Conservation (phyloP, 768 basidiomycete genomes). For the Leccinum rimulosum region DNA sequence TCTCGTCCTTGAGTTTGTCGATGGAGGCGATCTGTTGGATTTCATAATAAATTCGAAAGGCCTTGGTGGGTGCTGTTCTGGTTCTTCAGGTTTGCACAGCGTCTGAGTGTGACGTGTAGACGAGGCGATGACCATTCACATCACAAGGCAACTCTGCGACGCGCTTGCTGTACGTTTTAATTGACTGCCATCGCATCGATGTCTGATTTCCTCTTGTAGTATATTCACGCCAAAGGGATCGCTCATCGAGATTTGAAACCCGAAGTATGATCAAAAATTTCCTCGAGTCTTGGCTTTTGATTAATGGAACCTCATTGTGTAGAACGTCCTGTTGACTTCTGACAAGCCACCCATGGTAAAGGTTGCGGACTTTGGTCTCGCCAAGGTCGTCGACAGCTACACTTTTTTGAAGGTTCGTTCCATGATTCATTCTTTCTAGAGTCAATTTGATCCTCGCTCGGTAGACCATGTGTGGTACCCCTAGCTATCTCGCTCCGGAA, state of each 20-base stretch:
- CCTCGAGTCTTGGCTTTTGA: constrained; percentile 2
- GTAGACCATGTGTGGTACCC: constrained; percentile 95
- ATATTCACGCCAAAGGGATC: constrained; percentile 72
- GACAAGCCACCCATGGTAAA: constrained; percentile 72
- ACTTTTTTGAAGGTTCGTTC: constrained; percentile 69
- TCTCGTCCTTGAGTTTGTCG: constrained; percentile 80
- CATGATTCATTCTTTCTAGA: not conserved
- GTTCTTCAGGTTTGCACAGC: not conserved
- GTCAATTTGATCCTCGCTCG: constrained; percentile 2
- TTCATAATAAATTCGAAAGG: constrained; percentile 64
- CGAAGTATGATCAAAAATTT: constrained; percentile 44
- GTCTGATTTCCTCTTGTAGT: constrained; percentile 33
- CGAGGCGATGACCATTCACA: constrained; percentile 58
- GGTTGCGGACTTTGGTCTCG: constrained; percentile 94
- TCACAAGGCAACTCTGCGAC: constrained; percentile 82
- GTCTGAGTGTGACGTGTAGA: constrained; percentile 28
- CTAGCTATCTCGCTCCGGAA: constrained; percentile 90
- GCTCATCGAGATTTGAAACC: constrained; percentile 95
- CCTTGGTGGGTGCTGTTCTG: constrained; percentile 46
- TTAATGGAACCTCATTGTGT: constrained; percentile 1
- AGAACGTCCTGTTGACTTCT: constrained; percentile 84
- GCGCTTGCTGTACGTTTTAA: constrained; percentile 58
- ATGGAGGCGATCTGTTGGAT: constrained; percentile 87
- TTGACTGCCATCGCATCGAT: not conserved
- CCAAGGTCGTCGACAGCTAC: constrained; percentile 81